Percentiles rank a stretch among this genome's conserved stretches.
phyloP scores from a whole-genome alignment of 1,139 yeast genomes.

The Taphrina pruni region DNA sequence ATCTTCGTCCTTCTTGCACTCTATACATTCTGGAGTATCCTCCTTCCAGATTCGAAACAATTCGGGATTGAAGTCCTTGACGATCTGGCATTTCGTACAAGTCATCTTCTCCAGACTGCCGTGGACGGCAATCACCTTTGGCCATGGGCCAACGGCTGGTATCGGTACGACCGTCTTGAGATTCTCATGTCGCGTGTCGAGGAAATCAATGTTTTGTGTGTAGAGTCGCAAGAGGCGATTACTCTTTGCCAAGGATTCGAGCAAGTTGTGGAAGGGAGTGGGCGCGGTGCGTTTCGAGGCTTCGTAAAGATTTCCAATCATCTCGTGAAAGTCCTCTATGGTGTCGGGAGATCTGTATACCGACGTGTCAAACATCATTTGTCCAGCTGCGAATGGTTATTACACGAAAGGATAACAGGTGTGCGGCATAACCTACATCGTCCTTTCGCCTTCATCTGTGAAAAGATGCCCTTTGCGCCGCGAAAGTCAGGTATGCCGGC shows the following conservation, averaged over 20 bases:
- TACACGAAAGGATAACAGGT: constrained; percentile 64
- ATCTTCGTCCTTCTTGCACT: constrained; percentile 55
- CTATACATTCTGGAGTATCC: constrained; percentile 66
- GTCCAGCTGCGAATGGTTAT: constrained; percentile 53
- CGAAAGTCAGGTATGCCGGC: constrained; percentile 97
- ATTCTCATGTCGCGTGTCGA: constrained; percentile 58
- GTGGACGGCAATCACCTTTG: constrained; percentile 58
- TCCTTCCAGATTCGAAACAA: constrained; percentile 56
- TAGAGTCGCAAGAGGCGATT: constrained; percentile 79
- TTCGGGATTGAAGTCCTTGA: constrained; percentile 67
- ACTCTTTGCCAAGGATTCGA: constrained; percentile 67
- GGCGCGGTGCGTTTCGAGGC: constrained; percentile 72
- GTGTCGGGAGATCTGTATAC: constrained; percentile 25
- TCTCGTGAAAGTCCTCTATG: constrained; percentile 24
- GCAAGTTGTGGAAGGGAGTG: constrained; percentile 81
- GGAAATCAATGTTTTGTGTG: constrained; percentile 76
- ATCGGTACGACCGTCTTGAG: constrained; percentile 48
- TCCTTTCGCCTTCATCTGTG: constrained; percentile 73
- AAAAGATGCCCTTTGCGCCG: constrained; percentile 82
- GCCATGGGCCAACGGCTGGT: constrained; percentile 35
- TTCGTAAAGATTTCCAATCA: constrained; percentile 70
- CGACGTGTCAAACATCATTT: constrained; percentile 22
- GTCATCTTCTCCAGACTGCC: constrained; percentile 80
- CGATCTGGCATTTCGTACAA: constrained; percentile 70
- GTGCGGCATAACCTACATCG: constrained; percentile 63